Conservation (phyloP, 768 basidiomycete genomes). For the Lyophyllum atratum region DNA sequence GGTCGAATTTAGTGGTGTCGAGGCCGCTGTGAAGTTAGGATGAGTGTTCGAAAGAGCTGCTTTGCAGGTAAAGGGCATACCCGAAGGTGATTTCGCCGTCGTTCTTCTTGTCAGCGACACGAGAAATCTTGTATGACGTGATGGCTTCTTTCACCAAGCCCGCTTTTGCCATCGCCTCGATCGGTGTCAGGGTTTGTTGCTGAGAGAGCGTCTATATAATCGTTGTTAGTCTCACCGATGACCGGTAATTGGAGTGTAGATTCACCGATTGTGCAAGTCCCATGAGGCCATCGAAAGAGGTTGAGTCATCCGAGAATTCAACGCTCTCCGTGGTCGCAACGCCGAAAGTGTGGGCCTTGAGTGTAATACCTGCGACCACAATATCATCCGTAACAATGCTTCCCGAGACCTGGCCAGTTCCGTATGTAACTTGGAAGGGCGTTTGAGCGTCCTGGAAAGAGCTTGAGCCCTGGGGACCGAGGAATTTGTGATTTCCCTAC, state of each 20-base stretch:
- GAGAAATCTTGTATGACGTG: constrained; percentile 79
- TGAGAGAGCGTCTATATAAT: constrained; percentile 56
- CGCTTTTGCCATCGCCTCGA: constrained; percentile 63
- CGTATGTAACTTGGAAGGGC: constrained; percentile 66
- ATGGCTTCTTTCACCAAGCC: constrained; percentile 65
- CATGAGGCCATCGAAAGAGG: constrained; percentile 75
- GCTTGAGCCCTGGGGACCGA: constrained; percentile 62
- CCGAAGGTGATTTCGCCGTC: constrained; percentile 87
- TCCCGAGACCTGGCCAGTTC: constrained; percentile 70
- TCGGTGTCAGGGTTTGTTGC: constrained; percentile 64
- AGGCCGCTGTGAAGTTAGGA: constrained; percentile 42
- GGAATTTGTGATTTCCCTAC: constrained; percentile 63
- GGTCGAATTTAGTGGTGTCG: constrained; percentile 68
- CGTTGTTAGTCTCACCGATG: neutral
- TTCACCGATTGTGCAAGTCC: constrained; percentile 73
- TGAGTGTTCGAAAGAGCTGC: neutral
- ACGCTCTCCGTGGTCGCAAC: constrained; percentile 58
- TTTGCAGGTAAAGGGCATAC: constrained; percentile 19
- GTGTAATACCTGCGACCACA: constrained; percentile 58
- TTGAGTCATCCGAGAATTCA: constrained; percentile 54
- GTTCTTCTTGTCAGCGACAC: constrained; percentile 65
- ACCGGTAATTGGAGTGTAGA: constrained; percentile 1
- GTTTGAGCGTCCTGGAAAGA: constrained; percentile 55
- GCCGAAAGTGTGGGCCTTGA: constrained; percentile 68
- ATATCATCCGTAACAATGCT: constrained; percentile 64